phyloP scores from a whole-genome alignment of 176 grass and related monocot genomes.

The Triticum timopheevii region DNA sequence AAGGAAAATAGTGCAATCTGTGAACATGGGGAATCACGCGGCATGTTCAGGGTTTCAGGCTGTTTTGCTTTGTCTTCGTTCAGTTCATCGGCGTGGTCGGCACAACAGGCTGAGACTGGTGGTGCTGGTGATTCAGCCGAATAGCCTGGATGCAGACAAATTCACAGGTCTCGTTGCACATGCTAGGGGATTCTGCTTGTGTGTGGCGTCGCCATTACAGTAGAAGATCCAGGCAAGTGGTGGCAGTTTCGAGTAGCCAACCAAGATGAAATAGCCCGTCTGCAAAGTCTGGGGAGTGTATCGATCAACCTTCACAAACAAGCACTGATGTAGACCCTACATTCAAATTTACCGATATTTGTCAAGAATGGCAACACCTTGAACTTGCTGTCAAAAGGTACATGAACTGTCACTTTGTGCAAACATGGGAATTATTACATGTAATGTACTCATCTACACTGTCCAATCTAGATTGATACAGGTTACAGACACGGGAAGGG shows the following conservation, averaged over 20 bases:
- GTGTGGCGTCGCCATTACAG: no score
- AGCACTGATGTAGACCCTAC: no score
- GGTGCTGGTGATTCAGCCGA: neutral
- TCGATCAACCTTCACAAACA: no score
- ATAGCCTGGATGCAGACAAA: neutral
- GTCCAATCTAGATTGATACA: constrained; percentile 6
- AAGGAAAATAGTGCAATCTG: neutral
- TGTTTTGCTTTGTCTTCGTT: neutral
- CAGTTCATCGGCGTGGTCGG: neutral
- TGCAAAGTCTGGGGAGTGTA: no score
- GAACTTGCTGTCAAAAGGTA: neutral
- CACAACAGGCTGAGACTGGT: neutral
- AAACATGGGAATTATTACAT: neutral
- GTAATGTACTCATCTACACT: neutral
- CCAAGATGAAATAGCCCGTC: no score
- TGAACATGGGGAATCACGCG: neutral
- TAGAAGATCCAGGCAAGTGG: neutral
- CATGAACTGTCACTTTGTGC: neutral
- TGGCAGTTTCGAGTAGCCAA: neutral
- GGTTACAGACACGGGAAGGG: neutral
- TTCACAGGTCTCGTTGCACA: neutral
- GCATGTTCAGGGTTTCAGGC: neutral
- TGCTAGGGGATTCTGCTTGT: neutral
- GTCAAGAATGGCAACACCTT: neutral
- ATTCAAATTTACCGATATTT: neutral